phyloP scores from a whole-genome alignment of 495 filamentous ascomycete genomes.

The Aspergillus bertholletiae region DNA sequence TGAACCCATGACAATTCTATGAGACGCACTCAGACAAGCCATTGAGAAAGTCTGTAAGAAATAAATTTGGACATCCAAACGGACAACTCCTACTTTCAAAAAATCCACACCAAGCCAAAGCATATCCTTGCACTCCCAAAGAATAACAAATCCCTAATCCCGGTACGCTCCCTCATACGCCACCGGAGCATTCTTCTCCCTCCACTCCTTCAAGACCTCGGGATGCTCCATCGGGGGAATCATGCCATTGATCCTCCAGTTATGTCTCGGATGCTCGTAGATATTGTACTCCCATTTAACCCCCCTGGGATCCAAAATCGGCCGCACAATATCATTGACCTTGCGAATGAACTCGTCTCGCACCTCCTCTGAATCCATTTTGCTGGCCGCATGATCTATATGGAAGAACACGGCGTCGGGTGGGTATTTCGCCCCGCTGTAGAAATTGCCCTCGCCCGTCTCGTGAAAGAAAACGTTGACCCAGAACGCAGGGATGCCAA shows the following conservation, averaged over 20 bases:
- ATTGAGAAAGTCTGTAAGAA: too few species aligned
- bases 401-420: constrained; percentile 7
- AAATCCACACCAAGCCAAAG: too few species aligned
- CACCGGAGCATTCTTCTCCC: constrained; percentile 4
- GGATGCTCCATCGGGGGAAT: constrained; percentile 10
- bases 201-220: constrained; percentile 10
- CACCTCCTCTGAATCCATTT: background rate
- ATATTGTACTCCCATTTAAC: constrained; percentile 15
- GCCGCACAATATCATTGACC: constrained; percentile 5
- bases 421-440: constrained; percentile 7
- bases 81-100: too few species aligned
- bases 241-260: constrained; percentile 14
- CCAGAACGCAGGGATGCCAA: constrained; percentile 7
- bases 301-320: constrained; percentile 6
- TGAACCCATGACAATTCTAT: too few species aligned
- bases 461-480: constrained; percentile 14
- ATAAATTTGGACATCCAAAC: too few species aligned
- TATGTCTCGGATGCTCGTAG: constrained; percentile 11
- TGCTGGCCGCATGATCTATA: constrained; percentile 7
- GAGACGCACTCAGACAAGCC: too few species aligned
- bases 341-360: constrained; percentile 1
- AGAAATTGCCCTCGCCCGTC: constrained; percentile 7
- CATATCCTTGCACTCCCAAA: too few species aligned
- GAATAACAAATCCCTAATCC: too few species aligned
- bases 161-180: constrained; percentile 2